These are phyloP conservation scores for Suillus bovinus DNA, from an alignment of 768 basidiomycete species.

Conservation along the genomic window DNA sequence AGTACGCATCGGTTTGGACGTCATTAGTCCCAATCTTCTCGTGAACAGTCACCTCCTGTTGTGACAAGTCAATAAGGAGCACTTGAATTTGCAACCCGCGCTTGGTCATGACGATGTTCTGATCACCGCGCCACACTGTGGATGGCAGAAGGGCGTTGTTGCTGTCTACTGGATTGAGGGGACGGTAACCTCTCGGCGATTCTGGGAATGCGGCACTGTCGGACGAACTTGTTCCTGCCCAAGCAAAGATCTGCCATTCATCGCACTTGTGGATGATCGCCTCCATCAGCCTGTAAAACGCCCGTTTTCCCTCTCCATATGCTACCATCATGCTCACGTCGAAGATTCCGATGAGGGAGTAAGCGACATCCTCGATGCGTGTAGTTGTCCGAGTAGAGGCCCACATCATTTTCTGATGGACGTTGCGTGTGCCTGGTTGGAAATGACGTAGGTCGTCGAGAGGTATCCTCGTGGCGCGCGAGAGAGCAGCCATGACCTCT, in stretches of 20 bases:
- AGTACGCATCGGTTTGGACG: slow-evolving; percentile 16
- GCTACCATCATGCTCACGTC: slow-evolving; percentile 34
- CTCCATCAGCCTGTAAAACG: slow-evolving; percentile 32
- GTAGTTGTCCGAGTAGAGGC: slow-evolving; percentile 36
- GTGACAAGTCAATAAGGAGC: slow-evolving; percentile 24
- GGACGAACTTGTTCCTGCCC: slow-evolving; percentile 26
- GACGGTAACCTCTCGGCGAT: slow-evolving; percentile 31
- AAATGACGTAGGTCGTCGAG: slow-evolving; percentile 24
- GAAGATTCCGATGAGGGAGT: slow-evolving; percentile 34
- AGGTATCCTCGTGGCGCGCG: slow-evolving; percentile 28
- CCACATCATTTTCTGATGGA: slow-evolving; percentile 34
- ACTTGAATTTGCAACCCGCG: slow-evolving; percentile 31
- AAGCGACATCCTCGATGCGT: slow-evolving; percentile 33
- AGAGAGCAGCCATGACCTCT: slow-evolving; percentile 24
- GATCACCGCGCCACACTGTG: slow-evolving; percentile 25
- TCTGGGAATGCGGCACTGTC: slow-evolving; percentile 32
- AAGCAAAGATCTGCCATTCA: slow-evolving; percentile 36
- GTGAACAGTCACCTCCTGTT: slow-evolving; percentile 15
- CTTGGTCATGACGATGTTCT: slow-evolving; percentile 32
- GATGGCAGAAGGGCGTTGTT: background rate
- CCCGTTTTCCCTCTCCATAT: slow-evolving; percentile 36
- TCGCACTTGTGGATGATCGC: slow-evolving; percentile 27
- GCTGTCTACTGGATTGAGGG: slow-evolving; percentile 13
- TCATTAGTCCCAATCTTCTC: slow-evolving; percentile 14
- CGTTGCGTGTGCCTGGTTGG: slow-evolving; percentile 24